Percentiles rank a stretch among this genome's conserved stretches.
Evolutionary conservation across 73 alveolate species (phyloP).

Genomic region (Symbiodinium natans): DNA sequence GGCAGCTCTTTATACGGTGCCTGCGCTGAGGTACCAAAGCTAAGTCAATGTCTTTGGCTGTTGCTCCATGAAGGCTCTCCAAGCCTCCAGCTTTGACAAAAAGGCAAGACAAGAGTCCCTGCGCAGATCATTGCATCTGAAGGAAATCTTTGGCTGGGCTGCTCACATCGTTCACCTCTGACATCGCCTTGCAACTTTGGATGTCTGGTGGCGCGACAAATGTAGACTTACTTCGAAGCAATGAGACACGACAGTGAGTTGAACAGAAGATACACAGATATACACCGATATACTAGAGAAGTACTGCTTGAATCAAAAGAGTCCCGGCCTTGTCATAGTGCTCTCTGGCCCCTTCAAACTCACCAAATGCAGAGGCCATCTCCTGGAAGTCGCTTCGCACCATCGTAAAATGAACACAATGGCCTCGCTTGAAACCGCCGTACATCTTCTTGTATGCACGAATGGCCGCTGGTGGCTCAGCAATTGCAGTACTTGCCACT

Average conservation of each 20-base stretch:
- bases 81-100: background rate
- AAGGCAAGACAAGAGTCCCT: too few species aligned
- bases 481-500: background rate
- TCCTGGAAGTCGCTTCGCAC: background rate
- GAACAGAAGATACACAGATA: too few species aligned
- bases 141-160: too few species aligned
- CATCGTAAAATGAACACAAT: too few species aligned
- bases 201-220: too few species aligned
- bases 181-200: background rate
- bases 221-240: too few species aligned
- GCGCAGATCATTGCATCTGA: too few species aligned
- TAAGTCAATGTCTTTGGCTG: slow-evolving; percentile 6
- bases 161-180: background rate
- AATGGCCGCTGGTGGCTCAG: background rate
- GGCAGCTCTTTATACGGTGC: background rate
- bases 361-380: slow-evolving; percentile 50
- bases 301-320: too few species aligned
- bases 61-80: background rate
- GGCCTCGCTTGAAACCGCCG: background rate
- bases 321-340: slow-evolving; percentile 11
- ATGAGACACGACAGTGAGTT: too few species aligned
- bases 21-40: background rate
- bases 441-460: background rate
- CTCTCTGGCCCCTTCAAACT: slow-evolving; percentile 24
- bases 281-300: too few species aligned